Percentiles rank a stretch among this genome's conserved stretches.
Conservation (phyloP, 345 rosid genomes). For the Melaleuca quinquenervia region DNA sequence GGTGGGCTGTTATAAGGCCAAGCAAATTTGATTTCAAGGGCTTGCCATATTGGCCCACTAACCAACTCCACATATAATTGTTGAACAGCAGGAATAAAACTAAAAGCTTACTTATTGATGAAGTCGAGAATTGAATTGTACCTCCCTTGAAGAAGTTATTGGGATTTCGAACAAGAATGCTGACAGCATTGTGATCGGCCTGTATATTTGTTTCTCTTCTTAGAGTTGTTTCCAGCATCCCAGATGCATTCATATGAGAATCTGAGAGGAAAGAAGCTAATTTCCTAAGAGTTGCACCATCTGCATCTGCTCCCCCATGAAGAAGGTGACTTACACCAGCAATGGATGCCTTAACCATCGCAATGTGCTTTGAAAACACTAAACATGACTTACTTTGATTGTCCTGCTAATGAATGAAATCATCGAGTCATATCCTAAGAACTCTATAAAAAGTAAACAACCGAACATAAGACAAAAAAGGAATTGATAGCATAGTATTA, state of each 20-base stretch:
- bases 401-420: slow-evolving; percentile 12
- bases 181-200: slow-evolving; percentile 74
- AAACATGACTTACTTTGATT: slow-evolving; percentile 10
- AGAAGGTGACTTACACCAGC: slow-evolving; percentile 86
- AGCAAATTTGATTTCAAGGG: not conserved
- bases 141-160: slow-evolving; percentile 41
- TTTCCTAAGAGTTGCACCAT: slow-evolving; percentile 58
- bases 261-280: slow-evolving; percentile 55
- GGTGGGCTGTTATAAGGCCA: not conserved
- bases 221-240: slow-evolving; percentile 58
- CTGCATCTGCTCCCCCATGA: slow-evolving; percentile 38
- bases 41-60: not conserved
- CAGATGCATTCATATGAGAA: slow-evolving; percentile 35
- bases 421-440: not conserved
- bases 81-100: not conserved
- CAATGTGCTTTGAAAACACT: slow-evolving; percentile 26
- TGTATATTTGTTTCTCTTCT: slow-evolving; percentile 65
- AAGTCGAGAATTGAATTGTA: slow-evolving; percentile 7
- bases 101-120: not conserved
- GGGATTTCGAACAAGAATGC: slow-evolving; percentile 59
- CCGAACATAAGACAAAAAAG: not conserved
- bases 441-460: not conserved
- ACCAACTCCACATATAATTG: not conserved
- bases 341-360: slow-evolving; percentile 68
- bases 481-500: not conserved